These are phyloP conservation scores for Sicyos edulis DNA, from an alignment of 306 rosid species.

Conservation along the genomic window DNA sequence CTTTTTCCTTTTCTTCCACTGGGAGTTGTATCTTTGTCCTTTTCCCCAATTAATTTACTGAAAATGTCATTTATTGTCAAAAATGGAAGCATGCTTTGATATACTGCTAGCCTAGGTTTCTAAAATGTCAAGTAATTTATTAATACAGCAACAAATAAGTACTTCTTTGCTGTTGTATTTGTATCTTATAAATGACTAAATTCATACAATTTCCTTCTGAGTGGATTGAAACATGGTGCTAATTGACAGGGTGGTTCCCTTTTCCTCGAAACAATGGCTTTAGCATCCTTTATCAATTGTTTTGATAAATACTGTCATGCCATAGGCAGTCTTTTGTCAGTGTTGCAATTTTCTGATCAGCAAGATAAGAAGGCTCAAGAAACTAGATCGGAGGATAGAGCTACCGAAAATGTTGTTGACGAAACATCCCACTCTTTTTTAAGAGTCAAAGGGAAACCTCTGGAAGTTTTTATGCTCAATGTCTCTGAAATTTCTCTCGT, in stretches of 20 bases:
- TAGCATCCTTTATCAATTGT: constrained; percentile 41
- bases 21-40: not conserved
- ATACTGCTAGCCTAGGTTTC: not conserved
- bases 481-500: constrained; percentile 45
- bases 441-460: constrained; percentile 37
- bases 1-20: not conserved
- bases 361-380: constrained; percentile 29
- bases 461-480: constrained; percentile 42
- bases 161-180: not conserved
- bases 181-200: constrained; percentile 18
- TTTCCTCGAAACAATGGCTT: constrained; percentile 58
- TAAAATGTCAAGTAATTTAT: not conserved
- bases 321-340: constrained; percentile 39
- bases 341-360: constrained; percentile 28
- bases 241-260: constrained; percentile 71
- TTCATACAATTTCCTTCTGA: constrained; percentile 19
- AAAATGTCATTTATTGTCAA: not conserved
- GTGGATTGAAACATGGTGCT: constrained; percentile 28
- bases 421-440: constrained; percentile 32
- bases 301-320: constrained; percentile 40
- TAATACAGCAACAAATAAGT: not conserved
- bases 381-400: constrained; percentile 23
- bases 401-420: constrained; percentile 30
- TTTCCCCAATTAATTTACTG: not conserved
- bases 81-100: not conserved